phyloP scores from a whole-genome alignment of 2,329 filamentous ascomycete genomes.

The Aspergillaceae sp. region DNA sequence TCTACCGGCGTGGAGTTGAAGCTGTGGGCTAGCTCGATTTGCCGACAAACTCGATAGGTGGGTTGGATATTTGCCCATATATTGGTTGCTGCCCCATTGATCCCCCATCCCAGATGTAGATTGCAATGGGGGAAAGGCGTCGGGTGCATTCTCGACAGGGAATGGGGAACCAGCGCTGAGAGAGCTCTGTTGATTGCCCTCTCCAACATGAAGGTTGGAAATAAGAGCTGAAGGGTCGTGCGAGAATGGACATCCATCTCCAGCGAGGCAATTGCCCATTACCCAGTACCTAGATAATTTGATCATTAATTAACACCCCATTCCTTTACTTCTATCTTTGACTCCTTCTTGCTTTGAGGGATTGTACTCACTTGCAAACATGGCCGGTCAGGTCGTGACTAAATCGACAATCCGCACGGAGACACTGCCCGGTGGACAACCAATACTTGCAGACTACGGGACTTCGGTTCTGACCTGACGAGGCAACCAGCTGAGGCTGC shows the following conservation, averaged over 20 bases:
- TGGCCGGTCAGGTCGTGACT: slow-evolving; percentile 94
- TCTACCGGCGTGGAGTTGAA: slow-evolving; percentile 23
- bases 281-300: slow-evolving; percentile 69
- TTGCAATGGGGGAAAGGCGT: slow-evolving; percentile 72
- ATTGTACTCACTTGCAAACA: slow-evolving; percentile 79
- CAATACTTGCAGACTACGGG: slow-evolving; percentile 96
- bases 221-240: slow-evolving; percentile 86
- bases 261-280: slow-evolving; percentile 88
- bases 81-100: slow-evolving; percentile 44
- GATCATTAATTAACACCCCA: no score
- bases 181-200: slow-evolving; percentile 37
- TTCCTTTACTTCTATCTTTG: no score
- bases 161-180: slow-evolving; percentile 57
- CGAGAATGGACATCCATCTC: slow-evolving; percentile 90
- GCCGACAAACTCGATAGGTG: slow-evolving; percentile 37
- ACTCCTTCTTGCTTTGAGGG: no score
- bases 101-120: slow-evolving; percentile 52
- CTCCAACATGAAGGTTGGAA: slow-evolving; percentile 69
- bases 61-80: slow-evolving; percentile 35
- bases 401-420: slow-evolving; percentile 91
- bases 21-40: slow-evolving; percentile 33
- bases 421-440: slow-evolving; percentile 87
- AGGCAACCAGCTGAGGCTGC: slow-evolving; percentile 63
- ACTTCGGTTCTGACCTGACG: slow-evolving; percentile 66
- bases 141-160: slow-evolving; percentile 68